Conservation (phyloP, 208 protist genomes). For the Trypanosoma lewisi region DNA sequence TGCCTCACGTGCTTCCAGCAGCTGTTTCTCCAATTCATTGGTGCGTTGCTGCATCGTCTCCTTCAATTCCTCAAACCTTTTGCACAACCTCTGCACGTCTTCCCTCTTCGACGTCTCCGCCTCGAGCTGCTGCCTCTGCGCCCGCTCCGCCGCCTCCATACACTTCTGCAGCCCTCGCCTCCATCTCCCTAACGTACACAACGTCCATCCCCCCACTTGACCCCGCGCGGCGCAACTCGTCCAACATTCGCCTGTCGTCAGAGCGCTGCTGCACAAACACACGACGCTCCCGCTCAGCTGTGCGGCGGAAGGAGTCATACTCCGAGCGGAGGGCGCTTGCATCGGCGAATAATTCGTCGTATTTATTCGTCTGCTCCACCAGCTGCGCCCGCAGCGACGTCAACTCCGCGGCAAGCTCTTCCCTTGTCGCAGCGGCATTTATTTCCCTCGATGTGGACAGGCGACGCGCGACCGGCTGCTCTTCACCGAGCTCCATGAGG, state of each 20-base stretch:
- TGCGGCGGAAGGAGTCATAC: conserved; percentile 38
- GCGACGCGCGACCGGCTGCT: not conserved
- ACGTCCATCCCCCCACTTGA: conserved; percentile 30
- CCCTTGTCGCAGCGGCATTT: not conserved
- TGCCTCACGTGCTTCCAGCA: conserved; percentile 11
- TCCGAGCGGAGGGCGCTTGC: conserved; percentile 28
- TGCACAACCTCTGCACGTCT: conserved; percentile 29
- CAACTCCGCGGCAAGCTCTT: conserved; percentile 9
- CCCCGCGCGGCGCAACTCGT: conserved; percentile 35
- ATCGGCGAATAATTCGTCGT: conserved; percentile 32
- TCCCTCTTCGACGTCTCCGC: conserved; percentile 34
- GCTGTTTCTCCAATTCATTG: conserved; percentile 17
- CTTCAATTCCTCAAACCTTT: conserved; percentile 26
- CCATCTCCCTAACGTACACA: conserved; percentile 28
- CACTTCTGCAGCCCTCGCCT: conserved; percentile 31
- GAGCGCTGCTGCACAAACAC: conserved; percentile 23
- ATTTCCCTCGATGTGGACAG: conserved; percentile 4
- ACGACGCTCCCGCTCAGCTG: conserved; percentile 16
- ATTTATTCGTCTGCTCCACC: conserved; percentile 29
- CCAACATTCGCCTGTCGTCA: conserved; percentile 37
- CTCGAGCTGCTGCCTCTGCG: conserved; percentile 39
- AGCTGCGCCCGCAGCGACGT: conserved; percentile 23
- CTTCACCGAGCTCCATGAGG: conserved; percentile 28
- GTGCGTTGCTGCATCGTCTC: conserved; percentile 16
- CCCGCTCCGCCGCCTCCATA: conserved; percentile 20